Evolutionary conservation across 139 green algal species (phyloP).

Genomic region (Spirogloea muscicola): DNA sequence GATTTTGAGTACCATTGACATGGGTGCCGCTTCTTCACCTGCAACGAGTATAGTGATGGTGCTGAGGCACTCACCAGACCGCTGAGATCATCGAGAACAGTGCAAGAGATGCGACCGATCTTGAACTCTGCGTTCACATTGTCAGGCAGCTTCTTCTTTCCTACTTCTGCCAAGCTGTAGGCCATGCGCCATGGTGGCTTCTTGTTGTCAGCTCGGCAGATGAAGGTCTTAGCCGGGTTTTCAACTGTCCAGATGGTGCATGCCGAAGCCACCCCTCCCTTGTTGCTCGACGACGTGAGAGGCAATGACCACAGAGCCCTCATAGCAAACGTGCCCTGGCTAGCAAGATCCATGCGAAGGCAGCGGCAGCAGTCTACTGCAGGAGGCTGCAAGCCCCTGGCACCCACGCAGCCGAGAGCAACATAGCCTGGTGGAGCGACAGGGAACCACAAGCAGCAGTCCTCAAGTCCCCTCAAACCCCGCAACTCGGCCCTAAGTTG

Average conservation of each 20-base stretch:
- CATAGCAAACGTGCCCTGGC: slow-evolving; percentile 2
- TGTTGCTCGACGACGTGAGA: neutral
- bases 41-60: neutral
- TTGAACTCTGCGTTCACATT: slow-evolving; percentile 34
- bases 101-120: slow-evolving; percentile 19
- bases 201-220: slow-evolving; percentile 8
- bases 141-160: slow-evolving; percentile 33
- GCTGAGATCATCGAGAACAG: slow-evolving; percentile 34
- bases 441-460: slow-evolving; percentile 71
- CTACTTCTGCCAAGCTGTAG: slow-evolving; percentile 32
- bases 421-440: slow-evolving; percentile 75
- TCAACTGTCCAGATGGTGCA: slow-evolving; percentile 38
- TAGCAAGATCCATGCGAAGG: slow-evolving; percentile 28
- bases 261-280: neutral
- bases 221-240: slow-evolving; percentile 37
- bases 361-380: slow-evolving; percentile 1
- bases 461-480: neutral
- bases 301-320: slow-evolving; percentile 15
- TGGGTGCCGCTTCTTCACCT: neutral
- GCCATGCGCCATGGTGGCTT: slow-evolving; percentile 30
- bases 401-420: slow-evolving; percentile 68
- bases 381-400: neutral
- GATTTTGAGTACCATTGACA: too few relatives aligned
- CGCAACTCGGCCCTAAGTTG: slow-evolving; percentile 49
- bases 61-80: slow-evolving; percentile 18